Evolutionary conservation across 108 stramenopile genomes (phyloP).

Genomic region (Bacterosira constricta): DNA sequence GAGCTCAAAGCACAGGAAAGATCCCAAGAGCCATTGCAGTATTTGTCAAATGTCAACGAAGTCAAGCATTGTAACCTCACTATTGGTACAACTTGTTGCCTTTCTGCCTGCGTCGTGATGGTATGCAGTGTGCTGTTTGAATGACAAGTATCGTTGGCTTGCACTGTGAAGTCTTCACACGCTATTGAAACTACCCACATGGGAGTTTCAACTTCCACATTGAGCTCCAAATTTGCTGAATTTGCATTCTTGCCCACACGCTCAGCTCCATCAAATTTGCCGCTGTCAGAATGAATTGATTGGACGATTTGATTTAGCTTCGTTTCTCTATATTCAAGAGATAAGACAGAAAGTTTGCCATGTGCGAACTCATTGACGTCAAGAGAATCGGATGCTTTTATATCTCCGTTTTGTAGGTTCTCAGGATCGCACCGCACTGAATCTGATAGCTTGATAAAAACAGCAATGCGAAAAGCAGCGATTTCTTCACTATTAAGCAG

Average conservation of each 20-base stretch:
- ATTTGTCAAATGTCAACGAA: constrained; percentile 3
- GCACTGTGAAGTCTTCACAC: constrained; percentile 8
- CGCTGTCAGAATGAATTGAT: constrained; percentile 1
- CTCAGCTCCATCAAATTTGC: neutral
- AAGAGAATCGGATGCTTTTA: constrained; percentile 1
- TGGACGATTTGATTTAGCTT: constrained; percentile 4
- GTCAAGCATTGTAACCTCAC: constrained; percentile 3
- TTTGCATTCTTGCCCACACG: too few species aligned
- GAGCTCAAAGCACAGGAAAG: constrained; percentile 4
- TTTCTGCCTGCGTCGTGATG: neutral
- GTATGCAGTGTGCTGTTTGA: neutral
- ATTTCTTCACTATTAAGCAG: constrained; percentile 55
- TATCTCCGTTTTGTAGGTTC: neutral
- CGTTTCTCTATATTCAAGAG: constrained; percentile 19
- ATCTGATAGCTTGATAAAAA: constrained; percentile 23
- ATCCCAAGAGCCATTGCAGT: constrained; percentile 8
- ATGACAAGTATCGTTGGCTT: constrained; percentile 5
- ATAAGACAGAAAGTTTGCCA: neutral
- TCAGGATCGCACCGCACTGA: neutral
- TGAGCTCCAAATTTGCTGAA: too few species aligned
- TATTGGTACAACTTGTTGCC: neutral
- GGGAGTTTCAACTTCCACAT: neutral
- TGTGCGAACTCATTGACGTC: constrained; percentile 7
- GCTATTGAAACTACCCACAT: constrained; percentile 3
- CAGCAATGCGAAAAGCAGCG: constrained; percentile 63